Evolutionary conservation across 1,284 basidiomycete genomes (phyloP).

Genomic region (Irpex lacteus): DNA sequence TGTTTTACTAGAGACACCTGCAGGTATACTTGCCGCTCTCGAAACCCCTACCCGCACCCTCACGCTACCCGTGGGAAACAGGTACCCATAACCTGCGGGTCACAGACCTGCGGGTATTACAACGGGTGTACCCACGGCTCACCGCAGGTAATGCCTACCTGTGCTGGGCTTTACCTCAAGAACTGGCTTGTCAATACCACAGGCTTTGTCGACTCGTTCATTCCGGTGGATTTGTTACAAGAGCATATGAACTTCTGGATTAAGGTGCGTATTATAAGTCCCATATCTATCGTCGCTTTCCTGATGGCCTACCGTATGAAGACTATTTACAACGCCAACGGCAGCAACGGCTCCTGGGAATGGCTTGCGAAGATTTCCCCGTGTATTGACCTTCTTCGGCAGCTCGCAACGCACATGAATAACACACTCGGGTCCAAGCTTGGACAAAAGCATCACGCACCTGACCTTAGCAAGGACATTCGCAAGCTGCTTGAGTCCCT

Average conservation of each 20-base stretch:
- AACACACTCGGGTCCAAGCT: constrained; percentile 28
- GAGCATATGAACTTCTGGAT: constrained; percentile 42
- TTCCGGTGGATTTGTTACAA: constrained; percentile 38
- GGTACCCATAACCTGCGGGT: neutral
- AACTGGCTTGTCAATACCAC: too few species aligned
- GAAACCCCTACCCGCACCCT: neutral
- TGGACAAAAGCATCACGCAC: constrained; percentile 26
- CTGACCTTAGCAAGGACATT: constrained; percentile 23
- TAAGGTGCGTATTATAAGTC: constrained; percentile 19
- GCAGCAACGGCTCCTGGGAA: constrained; percentile 29
- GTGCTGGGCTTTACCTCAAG: neutral
- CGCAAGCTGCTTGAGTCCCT: constrained; percentile 7
- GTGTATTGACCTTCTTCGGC: constrained; percentile 32
- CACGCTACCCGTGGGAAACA: neutral
- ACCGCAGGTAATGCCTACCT: neutral
- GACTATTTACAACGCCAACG: constrained; percentile 32
- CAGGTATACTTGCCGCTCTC: neutral
- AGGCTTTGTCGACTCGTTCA: constrained; percentile 28
- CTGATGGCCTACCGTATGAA: too few species aligned
- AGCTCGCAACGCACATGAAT: constrained; percentile 29
- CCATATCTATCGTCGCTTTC: neutral
- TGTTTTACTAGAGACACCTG: neutral
- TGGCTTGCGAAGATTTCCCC: constrained; percentile 34
- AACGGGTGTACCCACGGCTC: neutral
- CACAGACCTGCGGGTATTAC: neutral